Evolutionary conservation across 2,329 filamentous ascomycete species (phyloP).

Genomic region (Monosporascus sp.): DNA sequence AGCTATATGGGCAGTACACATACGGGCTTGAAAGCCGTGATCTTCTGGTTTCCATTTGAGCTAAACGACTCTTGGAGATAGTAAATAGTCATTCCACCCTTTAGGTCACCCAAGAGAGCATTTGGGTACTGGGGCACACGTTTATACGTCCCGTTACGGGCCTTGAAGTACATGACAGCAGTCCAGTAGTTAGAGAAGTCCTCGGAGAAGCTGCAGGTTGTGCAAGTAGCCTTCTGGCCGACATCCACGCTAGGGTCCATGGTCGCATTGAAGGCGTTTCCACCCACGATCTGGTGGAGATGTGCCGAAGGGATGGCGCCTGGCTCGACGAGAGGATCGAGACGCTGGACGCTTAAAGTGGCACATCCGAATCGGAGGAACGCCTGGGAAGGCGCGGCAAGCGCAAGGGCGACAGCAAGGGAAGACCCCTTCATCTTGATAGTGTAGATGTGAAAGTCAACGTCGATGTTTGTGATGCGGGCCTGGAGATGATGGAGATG

Average conservation of each 20-base stretch:
- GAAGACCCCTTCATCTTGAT: conserved; percentile 30
- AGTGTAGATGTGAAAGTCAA: conserved; percentile 12
- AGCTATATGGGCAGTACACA: neutral
- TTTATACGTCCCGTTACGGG: conserved; percentile 23
- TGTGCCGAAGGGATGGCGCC: conserved; percentile 19
- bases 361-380: conserved; percentile 23
- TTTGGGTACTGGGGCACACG: conserved; percentile 23
- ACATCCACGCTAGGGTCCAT: conserved; percentile 21
- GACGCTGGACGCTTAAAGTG: conserved; percentile 20
- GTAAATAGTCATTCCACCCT: conserved; percentile 36
- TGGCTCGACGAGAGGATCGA: conserved; percentile 21
- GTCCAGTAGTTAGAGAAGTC: conserved; percentile 26
- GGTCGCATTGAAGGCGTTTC: conserved; percentile 21
- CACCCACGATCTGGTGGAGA: conserved; percentile 22
- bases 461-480: conserved; percentile 7
- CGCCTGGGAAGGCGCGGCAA: conserved; percentile 17
- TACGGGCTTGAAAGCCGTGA: conserved; percentile 32
- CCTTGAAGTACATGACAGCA: conserved; percentile 24
- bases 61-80: conserved; percentile 35
- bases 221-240: conserved; percentile 25
- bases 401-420: conserved; percentile 16
- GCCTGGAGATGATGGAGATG: conserved; percentile 8
- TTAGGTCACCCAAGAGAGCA: conserved; percentile 26
- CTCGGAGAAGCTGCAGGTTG: conserved; percentile 27
- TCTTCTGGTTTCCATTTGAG: conserved; percentile 32